Conservation (phyloP, 495 filamentous ascomycete species). For the Pseudevernia furfuracea region DNA sequence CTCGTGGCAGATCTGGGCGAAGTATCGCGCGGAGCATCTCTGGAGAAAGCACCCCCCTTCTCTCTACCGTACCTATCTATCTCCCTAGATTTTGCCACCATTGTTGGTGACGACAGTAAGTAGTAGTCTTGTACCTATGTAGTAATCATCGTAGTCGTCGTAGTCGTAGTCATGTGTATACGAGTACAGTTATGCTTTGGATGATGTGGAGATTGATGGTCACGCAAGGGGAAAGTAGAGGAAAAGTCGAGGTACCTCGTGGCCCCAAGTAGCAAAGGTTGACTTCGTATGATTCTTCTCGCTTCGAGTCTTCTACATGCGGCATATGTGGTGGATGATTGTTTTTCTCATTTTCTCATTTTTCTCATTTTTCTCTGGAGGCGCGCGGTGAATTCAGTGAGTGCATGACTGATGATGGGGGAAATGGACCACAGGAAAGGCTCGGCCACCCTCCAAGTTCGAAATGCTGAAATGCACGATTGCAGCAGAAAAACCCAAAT, state of each 20-base stretch:
- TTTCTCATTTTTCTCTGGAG: background rate
- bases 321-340: constrained; percentile 3
- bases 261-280: background rate
- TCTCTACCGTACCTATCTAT: too few relatives aligned
- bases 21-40: background rate
- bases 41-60: too few relatives aligned
- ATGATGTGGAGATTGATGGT: background rate
- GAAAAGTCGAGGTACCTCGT: constrained; percentile 2
- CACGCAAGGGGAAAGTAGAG: constrained; percentile 6
- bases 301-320: background rate
- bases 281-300: background rate
- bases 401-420: background rate
- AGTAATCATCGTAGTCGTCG: too few relatives aligned
- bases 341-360: too few relatives aligned
- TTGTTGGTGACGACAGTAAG: background rate
- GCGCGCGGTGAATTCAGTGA: constrained; percentile 1
- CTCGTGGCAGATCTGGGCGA: constrained; percentile 16
- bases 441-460: background rate
- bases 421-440: background rate
- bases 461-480: background rate
- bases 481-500: constrained; percentile 3
- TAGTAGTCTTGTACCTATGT: too few relatives aligned
- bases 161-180: background rate
- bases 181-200: background rate
- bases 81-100: too few relatives aligned